Base-by-base conservation (phyloP, 345 rosid genomes). In the Dovyalis caffra region DNA sequence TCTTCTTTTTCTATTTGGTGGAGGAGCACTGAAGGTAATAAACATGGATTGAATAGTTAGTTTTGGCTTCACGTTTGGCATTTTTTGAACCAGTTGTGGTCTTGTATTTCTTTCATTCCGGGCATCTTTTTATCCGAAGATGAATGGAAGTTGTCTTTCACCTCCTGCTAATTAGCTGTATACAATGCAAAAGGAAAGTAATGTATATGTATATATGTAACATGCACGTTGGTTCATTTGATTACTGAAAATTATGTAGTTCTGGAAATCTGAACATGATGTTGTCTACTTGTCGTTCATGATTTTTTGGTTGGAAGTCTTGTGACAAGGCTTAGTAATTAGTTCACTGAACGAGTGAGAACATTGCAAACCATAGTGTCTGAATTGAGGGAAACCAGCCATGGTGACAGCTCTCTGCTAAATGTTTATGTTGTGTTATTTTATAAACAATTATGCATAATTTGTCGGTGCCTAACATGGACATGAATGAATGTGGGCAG, bases 21-120 rank as follows among this genome's bases (percentile, higher is more conserved):
- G 82, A 79, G 81, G 82, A 76, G 74, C 80, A 74, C 74, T 20
- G 82, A 74, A 83, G 84, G 83, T 79, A 78, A 78, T 69, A 81
- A 73, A 78, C 78, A 58, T 23, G 63, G 60, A 69, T 62, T 40
- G 64, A 60, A 57, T 73, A 67, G 78, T 74, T 81, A 76, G 83
- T 73, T 83, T 80, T 51, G 78, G 80, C 88, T 56, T 81, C 78
- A 29, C 38, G 23, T 58, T 80, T 33, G 77, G 78, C 74, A 74
- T 75, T 82, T 70, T 75, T 68, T 25, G 62, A 73, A 70, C 71
- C 80, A 29, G 82, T 57, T 68, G 76, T 69, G 75, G 69, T 76
- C 72, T 77, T 75, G 75, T 65, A 66, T 37, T 65, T 69, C 66
- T 11, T 66, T 33, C 65, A 61, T 69, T 32, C 49, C 68, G 14